phyloP scores from a whole-genome alignment of 2,329 filamentous ascomycete genomes.

The Ceratocystis smalleyi region DNA sequence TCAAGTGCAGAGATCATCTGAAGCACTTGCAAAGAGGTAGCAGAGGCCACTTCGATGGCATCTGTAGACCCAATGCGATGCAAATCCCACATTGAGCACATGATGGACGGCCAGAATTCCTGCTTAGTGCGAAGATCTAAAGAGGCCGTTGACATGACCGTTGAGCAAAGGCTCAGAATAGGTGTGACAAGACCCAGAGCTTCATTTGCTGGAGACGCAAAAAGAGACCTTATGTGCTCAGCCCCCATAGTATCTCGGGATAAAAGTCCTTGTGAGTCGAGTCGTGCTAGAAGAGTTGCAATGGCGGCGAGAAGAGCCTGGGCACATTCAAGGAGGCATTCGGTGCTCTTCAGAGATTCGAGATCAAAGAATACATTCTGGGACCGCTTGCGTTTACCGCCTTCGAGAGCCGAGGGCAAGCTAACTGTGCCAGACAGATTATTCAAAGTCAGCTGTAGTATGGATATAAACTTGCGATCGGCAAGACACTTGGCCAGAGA shows the following conservation, averaged over 20 bases:
- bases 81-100: slow-evolving; percentile 36
- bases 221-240: slow-evolving; percentile 43
- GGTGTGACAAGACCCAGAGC: slow-evolving; percentile 31
- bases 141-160: slow-evolving; percentile 24
- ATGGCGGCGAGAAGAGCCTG: slow-evolving; percentile 35
- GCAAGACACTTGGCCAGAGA: slow-evolving; percentile 56
- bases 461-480: slow-evolving; percentile 49
- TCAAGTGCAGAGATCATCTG: slow-evolving; percentile 22
- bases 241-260: slow-evolving; percentile 37
- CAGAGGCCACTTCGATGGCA: slow-evolving; percentile 32
- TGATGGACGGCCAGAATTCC: slow-evolving; percentile 33
- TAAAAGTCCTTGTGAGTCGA: slow-evolving; percentile 25
- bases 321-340: slow-evolving; percentile 32
- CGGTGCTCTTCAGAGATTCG: slow-evolving; percentile 26
- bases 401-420: slow-evolving; percentile 18
- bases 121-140: slow-evolving; percentile 26
- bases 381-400: slow-evolving; percentile 33
- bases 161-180: slow-evolving; percentile 31
- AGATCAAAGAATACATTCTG: slow-evolving; percentile 25
- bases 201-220: slow-evolving; percentile 35
- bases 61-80: slow-evolving; percentile 37
- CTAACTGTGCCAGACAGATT: slow-evolving; percentile 32
- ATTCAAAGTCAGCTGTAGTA: slow-evolving; percentile 50
- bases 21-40: slow-evolving; percentile 28
- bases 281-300: slow-evolving; percentile 31